Conservation (phyloP, 1,139 yeast species). For the Taiozyma sp. region DNA sequence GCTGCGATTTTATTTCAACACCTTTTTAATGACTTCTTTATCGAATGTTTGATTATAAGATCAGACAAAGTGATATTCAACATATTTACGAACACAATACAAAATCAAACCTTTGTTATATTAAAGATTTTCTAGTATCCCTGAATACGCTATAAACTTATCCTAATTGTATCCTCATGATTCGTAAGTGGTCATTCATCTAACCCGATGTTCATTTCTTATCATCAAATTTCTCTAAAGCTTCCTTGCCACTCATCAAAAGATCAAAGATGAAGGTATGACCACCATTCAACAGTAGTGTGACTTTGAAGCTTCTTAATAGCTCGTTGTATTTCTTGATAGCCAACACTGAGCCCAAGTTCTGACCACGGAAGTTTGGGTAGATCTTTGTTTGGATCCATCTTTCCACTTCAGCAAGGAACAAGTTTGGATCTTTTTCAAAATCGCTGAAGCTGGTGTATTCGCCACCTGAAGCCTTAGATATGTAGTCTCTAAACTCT, state of each 20-base stretch:
- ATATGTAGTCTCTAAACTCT: slow-evolving; percentile 27
- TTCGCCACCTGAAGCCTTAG: slow-evolving; percentile 24
- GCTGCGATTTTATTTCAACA: not conserved
- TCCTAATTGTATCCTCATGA: not conserved
- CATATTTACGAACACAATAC: slow-evolving; percentile 3
- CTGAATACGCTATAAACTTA: not conserved
- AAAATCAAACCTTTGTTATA: not conserved
- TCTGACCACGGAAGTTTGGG: slow-evolving; percentile 18
- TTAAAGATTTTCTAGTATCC: not conserved
- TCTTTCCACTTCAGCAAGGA: slow-evolving; percentile 22
- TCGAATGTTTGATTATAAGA: not conserved
- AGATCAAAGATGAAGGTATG: slow-evolving; percentile 40
- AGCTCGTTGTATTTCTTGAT: slow-evolving; percentile 31
- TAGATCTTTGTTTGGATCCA: slow-evolving; percentile 26
- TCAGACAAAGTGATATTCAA: slow-evolving; percentile 3
- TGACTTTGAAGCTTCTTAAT: slow-evolving; percentile 32
- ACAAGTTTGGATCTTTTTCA: slow-evolving; percentile 23
- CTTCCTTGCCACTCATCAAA: slow-evolving; percentile 28
- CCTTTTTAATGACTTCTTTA: not conserved
- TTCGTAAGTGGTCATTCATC: not conserved
- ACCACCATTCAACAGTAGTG: slow-evolving; percentile 38
- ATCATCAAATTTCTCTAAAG: slow-evolving; percentile 29
- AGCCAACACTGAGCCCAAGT: slow-evolving; percentile 15
- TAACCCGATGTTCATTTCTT: not conserved
- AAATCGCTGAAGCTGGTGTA: slow-evolving; percentile 26